These are phyloP conservation scores for Melastoma candidum DNA, from an alignment of 441 rosid species.

Conservation along the genomic window DNA sequence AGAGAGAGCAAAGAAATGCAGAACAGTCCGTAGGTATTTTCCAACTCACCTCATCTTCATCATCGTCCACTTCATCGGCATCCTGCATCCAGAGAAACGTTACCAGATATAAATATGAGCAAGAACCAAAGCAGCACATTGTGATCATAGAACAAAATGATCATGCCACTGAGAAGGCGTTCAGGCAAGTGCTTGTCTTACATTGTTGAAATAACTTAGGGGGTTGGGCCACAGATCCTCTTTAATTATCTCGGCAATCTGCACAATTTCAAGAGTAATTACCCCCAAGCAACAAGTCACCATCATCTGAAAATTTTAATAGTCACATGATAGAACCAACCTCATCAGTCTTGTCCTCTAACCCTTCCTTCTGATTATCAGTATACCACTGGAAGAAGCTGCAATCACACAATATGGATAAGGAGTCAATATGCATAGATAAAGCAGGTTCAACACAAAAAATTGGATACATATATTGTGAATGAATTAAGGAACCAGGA, in stretches of 20 bases:
- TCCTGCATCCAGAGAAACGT: conserved; percentile 36
- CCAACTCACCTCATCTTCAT: conserved; percentile 43
- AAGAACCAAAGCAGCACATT: too few relatives aligned
- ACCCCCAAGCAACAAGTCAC: too few relatives aligned
- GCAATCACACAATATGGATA: conserved; percentile 18
- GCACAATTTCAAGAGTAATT: conserved; percentile 15
- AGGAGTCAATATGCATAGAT: too few relatives aligned
- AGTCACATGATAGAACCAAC: conserved; percentile 21
- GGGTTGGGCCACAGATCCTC: conserved; percentile 98
- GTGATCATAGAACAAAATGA: too few relatives aligned
- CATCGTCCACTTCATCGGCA: conserved; percentile 74
- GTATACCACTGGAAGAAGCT: conserved; percentile 91
- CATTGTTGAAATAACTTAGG: conserved; percentile 77
- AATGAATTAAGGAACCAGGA: too few relatives aligned
- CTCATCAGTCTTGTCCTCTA: conserved; percentile 74
- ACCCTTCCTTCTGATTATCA: conserved; percentile 48
- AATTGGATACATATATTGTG: too few relatives aligned
- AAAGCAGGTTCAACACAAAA: too few relatives aligned
- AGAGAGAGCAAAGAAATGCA: not conserved
- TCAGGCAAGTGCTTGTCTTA: conserved; percentile 15
- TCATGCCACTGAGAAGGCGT: too few relatives aligned
- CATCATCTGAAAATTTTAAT: too few relatives aligned
- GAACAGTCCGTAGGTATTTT: not conserved
- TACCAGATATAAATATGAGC: not conserved
- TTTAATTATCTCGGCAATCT: conserved; percentile 90